phyloP scores from a whole-genome alignment of 805 yeast genomes.

The Kodamaea kakaduensis region DNA sequence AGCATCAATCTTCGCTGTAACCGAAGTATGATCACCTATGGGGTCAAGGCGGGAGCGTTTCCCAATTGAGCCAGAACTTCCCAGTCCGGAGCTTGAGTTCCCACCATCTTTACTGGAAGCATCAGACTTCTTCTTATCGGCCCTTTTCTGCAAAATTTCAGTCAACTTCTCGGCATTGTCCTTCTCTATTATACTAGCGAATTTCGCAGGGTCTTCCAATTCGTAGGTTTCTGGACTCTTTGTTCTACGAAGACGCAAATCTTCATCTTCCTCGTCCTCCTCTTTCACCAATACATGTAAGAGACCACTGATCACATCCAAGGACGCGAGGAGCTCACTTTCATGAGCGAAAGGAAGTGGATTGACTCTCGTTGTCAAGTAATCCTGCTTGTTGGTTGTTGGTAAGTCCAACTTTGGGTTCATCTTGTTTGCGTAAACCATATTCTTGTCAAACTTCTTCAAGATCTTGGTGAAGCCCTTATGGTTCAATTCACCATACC shows the following conservation, averaged over 20 bases:
- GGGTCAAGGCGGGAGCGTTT: no score
- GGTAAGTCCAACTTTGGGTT: constrained; percentile 23
- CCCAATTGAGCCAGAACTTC: no score
- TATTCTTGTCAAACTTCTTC: constrained; percentile 85
- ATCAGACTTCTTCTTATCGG: not conserved
- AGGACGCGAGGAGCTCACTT: constrained; percentile 48
- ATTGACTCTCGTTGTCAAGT: constrained; percentile 59
- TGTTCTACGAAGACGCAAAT: constrained; percentile 1
- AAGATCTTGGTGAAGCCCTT: constrained; percentile 86
- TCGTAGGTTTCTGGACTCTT: constrained; percentile 5
- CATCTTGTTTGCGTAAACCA: constrained; percentile 24
- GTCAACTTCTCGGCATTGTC: constrained; percentile 3
- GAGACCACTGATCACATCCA: constrained; percentile 50
- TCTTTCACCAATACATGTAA: constrained; percentile 46
- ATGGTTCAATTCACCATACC: constrained; percentile 91
- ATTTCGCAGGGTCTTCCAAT: constrained; percentile 5
- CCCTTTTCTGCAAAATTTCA: not conserved
- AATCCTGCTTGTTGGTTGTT: constrained; percentile 34
- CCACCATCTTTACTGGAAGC: not conserved
- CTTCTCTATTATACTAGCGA: constrained; percentile 2
- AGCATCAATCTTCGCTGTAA: no score
- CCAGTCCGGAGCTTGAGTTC: not conserved
- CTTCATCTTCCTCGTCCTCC: constrained; percentile 10
- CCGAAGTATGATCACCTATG: no score
- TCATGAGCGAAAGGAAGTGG: constrained; percentile 80